phyloP scores from a whole-genome alignment of 208 protist species.

The Crithidia fasciculata region DNA sequence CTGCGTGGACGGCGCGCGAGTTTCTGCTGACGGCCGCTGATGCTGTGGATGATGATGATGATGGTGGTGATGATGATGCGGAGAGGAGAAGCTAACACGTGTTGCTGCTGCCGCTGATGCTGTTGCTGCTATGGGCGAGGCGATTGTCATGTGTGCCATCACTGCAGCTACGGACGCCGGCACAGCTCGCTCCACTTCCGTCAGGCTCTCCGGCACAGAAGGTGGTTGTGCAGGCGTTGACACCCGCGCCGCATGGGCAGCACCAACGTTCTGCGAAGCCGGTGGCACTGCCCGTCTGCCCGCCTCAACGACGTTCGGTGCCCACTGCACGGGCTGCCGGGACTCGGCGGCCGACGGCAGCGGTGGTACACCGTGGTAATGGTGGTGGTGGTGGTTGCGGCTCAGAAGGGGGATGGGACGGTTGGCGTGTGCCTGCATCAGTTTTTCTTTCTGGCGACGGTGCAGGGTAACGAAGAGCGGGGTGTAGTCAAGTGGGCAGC shows the following conservation, averaged over 20 bases:
- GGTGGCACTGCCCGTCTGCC: background rate
- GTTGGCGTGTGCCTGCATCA: constrained; percentile 12
- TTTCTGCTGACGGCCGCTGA: constrained; percentile 1
- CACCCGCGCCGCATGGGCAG: background rate
- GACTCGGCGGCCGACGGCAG: no score
- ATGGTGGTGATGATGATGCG: background rate
- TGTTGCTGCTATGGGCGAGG: background rate
- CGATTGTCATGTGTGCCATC: constrained; percentile 13
- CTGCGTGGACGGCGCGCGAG: constrained; percentile 6
- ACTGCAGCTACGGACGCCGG: constrained; percentile 24
- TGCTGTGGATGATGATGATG: constrained; percentile 7
- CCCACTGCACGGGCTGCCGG: no score
- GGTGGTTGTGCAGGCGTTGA: background rate
- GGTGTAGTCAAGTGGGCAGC: constrained; percentile 38
- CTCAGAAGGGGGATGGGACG: constrained; percentile 23
- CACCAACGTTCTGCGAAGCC: constrained; percentile 9
- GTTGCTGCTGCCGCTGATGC: background rate
- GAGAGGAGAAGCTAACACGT: background rate
- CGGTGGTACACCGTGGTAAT: no score
- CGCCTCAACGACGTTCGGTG: background rate
- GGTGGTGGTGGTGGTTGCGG: background rate
- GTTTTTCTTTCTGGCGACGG: constrained; percentile 21
- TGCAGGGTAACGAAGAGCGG: constrained; percentile 25
- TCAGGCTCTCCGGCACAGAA: background rate
- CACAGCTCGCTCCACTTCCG: constrained; percentile 16